Conservation (phyloP, 306 rosid species). For the Vigna hirtella region DNA sequence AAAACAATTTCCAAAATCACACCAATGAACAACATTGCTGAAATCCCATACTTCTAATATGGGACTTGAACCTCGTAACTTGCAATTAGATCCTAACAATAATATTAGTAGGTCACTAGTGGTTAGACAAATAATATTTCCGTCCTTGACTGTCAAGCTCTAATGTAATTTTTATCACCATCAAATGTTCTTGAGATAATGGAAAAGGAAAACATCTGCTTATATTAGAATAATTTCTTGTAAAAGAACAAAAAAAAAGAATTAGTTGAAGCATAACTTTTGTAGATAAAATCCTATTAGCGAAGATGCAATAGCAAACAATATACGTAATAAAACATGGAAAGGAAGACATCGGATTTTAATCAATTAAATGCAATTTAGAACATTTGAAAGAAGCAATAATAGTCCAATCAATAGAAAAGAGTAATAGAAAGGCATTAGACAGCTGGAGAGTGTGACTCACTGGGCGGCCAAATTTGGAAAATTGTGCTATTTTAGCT, state of each 20-base stretch:
- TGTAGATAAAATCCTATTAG: slow-evolving; percentile 11
- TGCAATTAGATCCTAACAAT: not conserved
- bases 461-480: slow-evolving; percentile 96
- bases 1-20: too few relatives aligned
- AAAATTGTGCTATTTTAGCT: slow-evolving; percentile 74
- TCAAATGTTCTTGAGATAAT: not conserved
- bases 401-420: slow-evolving; percentile 20
- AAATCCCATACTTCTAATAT: not conserved
- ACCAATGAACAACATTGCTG: not conserved
- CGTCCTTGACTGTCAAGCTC: not conserved
- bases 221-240: not conserved
- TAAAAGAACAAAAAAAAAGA: not conserved
- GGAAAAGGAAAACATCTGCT: not conserved
- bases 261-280: not conserved
- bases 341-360: slow-evolving; percentile 5
- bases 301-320: not conserved
- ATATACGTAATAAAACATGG: slow-evolving; percentile 15
- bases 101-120: slow-evolving; percentile 3
- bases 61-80: not conserved
- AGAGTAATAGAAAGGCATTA: slow-evolving; percentile 29
- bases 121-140: not conserved
- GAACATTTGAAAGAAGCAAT: slow-evolving; percentile 25
- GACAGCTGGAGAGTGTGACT: slow-evolving; percentile 45
- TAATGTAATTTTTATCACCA: not conserved
- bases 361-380: not conserved